These are phyloP conservation scores for Alternaria rosae DNA, from an alignment of 2,329 filamentous ascomycete species.

Conservation along the genomic window DNA sequence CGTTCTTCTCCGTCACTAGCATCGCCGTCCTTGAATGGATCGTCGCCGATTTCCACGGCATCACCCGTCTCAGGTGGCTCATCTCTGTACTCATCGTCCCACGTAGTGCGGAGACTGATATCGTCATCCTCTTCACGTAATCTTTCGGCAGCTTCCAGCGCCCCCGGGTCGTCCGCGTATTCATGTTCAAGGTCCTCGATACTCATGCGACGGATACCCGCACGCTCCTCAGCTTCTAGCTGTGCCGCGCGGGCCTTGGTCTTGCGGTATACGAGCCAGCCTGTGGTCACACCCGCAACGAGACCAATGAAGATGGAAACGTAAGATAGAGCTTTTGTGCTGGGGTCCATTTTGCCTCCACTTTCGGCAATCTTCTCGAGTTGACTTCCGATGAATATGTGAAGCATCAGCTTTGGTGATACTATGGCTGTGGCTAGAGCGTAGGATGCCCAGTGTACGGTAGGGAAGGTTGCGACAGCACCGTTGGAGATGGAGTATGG, in stretches of 20 bases:
- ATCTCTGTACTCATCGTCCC: conserved; percentile 52
- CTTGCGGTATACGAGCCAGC: conserved; percentile 81
- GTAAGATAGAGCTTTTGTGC: conserved; percentile 84
- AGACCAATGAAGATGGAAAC: conserved; percentile 77
- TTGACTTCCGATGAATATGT: conserved; percentile 88
- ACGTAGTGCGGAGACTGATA: conserved; percentile 61
- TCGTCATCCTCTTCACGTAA: conserved; percentile 60
- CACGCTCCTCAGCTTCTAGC: conserved; percentile 57
- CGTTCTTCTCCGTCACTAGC: conserved; percentile 32
- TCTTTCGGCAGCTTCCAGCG: conserved; percentile 48
- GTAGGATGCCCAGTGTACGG: conserved; percentile 78
- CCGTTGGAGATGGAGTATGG: conserved; percentile 95
- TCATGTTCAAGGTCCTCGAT: conserved; percentile 49
- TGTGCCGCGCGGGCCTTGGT: conserved; percentile 59
- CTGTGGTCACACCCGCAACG: conserved; percentile 75
- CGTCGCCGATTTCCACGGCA: conserved; percentile 49
- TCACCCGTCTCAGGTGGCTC: conserved; percentile 53
- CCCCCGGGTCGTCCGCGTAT: conserved; percentile 56
- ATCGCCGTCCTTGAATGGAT: conserved; percentile 56
- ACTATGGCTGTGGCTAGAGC: conserved; percentile 82
- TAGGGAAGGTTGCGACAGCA: conserved; percentile 92
- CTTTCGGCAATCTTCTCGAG: conserved; percentile 83
- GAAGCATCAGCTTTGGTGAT: conserved; percentile 85
- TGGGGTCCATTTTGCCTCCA: conserved; percentile 80
- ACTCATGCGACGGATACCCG: conserved; percentile 41